Percentiles rank a stretch among this genome's conserved stretches.
Evolutionary conservation across 345 rosid genomes (phyloP).

Genomic region (Cochlearia excelsa): DNA sequence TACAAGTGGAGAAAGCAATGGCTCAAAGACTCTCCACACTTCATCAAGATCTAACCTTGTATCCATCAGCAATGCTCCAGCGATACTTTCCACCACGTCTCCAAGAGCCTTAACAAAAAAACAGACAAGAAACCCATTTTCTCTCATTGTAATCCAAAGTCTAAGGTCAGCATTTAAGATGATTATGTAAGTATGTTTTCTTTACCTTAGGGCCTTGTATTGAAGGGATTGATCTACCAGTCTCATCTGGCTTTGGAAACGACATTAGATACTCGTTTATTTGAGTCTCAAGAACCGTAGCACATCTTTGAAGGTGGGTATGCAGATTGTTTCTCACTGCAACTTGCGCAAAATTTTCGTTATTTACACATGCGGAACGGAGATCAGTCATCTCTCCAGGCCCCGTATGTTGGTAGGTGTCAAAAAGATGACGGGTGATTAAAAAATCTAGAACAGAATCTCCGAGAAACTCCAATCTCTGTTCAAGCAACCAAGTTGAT

Average conservation of each 20-base stretch:
- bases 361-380: constrained; percentile 82
- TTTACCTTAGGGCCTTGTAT: constrained; percentile 78
- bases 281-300: constrained; percentile 48
- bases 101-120: constrained; percentile 68
- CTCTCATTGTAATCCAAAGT: neutral
- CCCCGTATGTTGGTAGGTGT: constrained; percentile 52
- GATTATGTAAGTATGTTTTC: constrained; percentile 8
- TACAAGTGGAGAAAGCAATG: constrained; percentile 72
- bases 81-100: constrained; percentile 83
- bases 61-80: constrained; percentile 81
- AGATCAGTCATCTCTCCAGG: constrained; percentile 92
- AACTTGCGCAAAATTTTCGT: constrained; percentile 80
- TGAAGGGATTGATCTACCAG: constrained; percentile 36
- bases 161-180: neutral
- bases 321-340: constrained; percentile 54
- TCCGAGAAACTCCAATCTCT: constrained; percentile 97
- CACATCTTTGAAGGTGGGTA: constrained; percentile 59
- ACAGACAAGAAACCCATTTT: neutral
- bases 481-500: constrained; percentile 24
- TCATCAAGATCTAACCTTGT: constrained; percentile 59
- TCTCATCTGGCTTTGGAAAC: constrained; percentile 39
- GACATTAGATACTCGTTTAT: constrained; percentile 54
- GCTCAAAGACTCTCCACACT: constrained; percentile 76
- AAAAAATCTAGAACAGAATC: constrained; percentile 83
- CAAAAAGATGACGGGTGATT: constrained; percentile 73